Evolutionary conservation across 768 basidiomycete species (phyloP), one percentile per base, ranked within the genome.

Genomic region (Lactifluus hygrophoroides): DNA sequence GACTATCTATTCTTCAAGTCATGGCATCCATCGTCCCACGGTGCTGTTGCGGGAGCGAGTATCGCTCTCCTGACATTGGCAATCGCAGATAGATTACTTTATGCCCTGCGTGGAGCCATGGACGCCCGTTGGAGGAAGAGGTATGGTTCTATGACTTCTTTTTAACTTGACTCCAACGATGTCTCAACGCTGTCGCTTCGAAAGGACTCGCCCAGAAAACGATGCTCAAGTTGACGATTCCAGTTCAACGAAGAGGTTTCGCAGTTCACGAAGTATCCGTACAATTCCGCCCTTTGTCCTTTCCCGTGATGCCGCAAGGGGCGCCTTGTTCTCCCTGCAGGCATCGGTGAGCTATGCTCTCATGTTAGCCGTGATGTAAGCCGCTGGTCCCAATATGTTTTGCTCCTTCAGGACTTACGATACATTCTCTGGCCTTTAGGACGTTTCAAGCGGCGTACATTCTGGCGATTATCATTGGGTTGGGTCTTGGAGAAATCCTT

Each of bases 291-390:
- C 89, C 0, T 94, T 94, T 72, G 75, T 81, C 27, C 69, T 75
- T 25, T 71, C 75, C 17, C 82, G 86, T 61, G 93, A 94, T 69
- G 64, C 89, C 7, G 77, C 82, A 1, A 81, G 92, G 37, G 90
- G 90, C 1, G 66, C 79, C 2, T 65, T 90, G 42, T 81, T 84
- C 61, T 80, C 80, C 9, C 56, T 83, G 19, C 88, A 91, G 58
- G 75, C 82, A 42, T 69, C 82, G 21, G 65, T 94, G 21, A 73
- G 72, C 25, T 94, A 90, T 64, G 63, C 76, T 5, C 77, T 94
- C 56, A 94, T 95, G 92, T 70, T 92, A 68, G 82, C 80, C 9
- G 77, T 89, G 65, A 91, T 92, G 89, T 90, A 70, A 71, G 84
- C 38, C 51, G 13, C 54, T 46, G 35, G 40, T 66, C 32, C 42